phyloP scores from a whole-genome alignment of 768 basidiomycete species.

The Trametes coccinea region DNA sequence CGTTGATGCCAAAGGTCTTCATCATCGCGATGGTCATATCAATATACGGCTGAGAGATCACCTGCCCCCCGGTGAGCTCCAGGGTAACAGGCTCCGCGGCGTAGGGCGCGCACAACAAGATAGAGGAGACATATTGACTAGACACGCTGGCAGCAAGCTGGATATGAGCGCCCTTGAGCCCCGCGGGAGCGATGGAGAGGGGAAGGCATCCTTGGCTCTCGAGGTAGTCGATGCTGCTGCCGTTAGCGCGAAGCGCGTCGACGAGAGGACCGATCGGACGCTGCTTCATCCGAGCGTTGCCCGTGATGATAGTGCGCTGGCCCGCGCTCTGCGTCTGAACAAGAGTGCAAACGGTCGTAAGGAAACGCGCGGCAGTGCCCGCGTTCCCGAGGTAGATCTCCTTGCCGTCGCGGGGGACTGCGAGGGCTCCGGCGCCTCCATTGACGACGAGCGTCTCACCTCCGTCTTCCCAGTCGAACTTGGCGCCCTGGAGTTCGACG shows the following conservation, averaged over 20 bases:
- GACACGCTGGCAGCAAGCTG: slow-evolving; percentile 92
- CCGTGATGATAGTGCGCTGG: slow-evolving; percentile 80
- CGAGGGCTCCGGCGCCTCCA: slow-evolving; percentile 80
- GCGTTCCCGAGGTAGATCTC: slow-evolving; percentile 97
- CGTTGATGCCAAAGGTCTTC: slow-evolving; percentile 84
- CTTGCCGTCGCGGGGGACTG: slow-evolving; percentile 75
- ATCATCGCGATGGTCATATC: slow-evolving; percentile 99
- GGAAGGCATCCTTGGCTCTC: slow-evolving; percentile 87
- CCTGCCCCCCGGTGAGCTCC: slow-evolving; percentile 89
- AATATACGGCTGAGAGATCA: slow-evolving; percentile 98
- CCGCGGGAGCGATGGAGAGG: slow-evolving; percentile 79
- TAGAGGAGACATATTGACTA: slow-evolving; percentile 97
- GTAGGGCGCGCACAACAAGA: slow-evolving; percentile 95
- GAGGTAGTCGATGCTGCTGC: slow-evolving; percentile 73
- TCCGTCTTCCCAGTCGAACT: slow-evolving; percentile 92
- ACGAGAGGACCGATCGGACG: slow-evolving; percentile 96
- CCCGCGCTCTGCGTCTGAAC: slow-evolving; percentile 51
- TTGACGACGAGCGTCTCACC: slow-evolving; percentile 93
- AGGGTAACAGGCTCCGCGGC: slow-evolving; percentile 80
- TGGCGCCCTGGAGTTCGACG: slow-evolving; percentile 88
- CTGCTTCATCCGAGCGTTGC: slow-evolving; percentile 99
- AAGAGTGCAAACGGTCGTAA: slow-evolving; percentile 93
- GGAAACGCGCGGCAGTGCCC: slow-evolving; percentile 96
- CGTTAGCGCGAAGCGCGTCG: slow-evolving; percentile 81
- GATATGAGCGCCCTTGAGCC: slow-evolving; percentile 80